Evolutionary conservation across 805 yeast genomes (phyloP).

Genomic region (Yarrowia porcina): DNA sequence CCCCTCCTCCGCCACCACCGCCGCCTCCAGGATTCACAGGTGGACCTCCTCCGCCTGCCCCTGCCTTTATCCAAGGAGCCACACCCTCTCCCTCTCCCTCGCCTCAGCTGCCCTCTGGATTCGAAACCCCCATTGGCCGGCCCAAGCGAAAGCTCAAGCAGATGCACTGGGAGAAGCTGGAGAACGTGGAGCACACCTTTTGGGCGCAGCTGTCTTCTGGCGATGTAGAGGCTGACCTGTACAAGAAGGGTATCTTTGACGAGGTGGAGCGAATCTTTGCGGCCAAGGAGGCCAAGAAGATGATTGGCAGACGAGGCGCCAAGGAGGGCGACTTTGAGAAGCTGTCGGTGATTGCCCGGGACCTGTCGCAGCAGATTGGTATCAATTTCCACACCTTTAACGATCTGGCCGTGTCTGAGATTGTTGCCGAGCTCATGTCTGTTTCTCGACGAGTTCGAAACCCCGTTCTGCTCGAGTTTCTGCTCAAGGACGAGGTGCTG

Average conservation of each 20-base stretch:
- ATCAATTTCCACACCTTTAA: slow-evolving; percentile 83
- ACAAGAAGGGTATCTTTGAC: slow-evolving; percentile 72
- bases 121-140: slow-evolving; percentile 42
- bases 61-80: slow-evolving; percentile 31
- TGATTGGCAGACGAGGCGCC: slow-evolving; percentile 44
- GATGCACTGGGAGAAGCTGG: slow-evolving; percentile 95
- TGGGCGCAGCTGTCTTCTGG: slow-evolving; percentile 64
- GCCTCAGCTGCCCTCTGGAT: slow-evolving; percentile 37
- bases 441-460: slow-evolving; percentile 72
- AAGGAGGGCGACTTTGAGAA: slow-evolving; percentile 45
- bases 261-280: slow-evolving; percentile 86
- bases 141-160: slow-evolving; percentile 83
- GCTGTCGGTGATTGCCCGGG: slow-evolving; percentile 71
- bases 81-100: slow-evolving; percentile 31
- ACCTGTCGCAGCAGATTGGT: slow-evolving; percentile 90
- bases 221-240: slow-evolving; percentile 55
- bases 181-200: slow-evolving; percentile 76
- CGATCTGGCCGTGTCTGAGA: slow-evolving; percentile 55
- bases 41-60: slow-evolving; percentile 32
- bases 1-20: slow-evolving; percentile 37
- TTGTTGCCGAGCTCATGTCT: slow-evolving; percentile 65
- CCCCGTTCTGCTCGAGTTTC: slow-evolving; percentile 75
- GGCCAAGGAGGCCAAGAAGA: slow-evolving; percentile 64
- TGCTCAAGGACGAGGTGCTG: slow-evolving; percentile 67
- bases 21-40: slow-evolving; percentile 26